phyloP scores from a whole-genome alignment of 768 basidiomycete genomes.

The Royoungia palumana region DNA sequence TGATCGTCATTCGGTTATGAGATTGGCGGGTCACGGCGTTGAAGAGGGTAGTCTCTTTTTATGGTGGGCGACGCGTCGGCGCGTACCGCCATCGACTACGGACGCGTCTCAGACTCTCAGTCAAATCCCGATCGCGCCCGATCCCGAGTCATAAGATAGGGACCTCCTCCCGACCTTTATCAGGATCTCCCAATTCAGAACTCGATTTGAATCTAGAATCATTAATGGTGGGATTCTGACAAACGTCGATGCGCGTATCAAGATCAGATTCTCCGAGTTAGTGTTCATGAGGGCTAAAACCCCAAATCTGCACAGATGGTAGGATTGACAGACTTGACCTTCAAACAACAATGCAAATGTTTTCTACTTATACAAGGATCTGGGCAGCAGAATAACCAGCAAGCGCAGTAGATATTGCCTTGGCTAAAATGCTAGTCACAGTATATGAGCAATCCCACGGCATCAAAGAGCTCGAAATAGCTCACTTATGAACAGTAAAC shows the following conservation, averaged over 20 bases:
- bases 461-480: background rate
- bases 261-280: no score
- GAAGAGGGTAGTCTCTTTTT: no score
- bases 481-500: conserved; percentile 61
- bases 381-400: conserved; percentile 29
- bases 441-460: background rate
- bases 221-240: no score
- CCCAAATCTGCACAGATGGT: no score
- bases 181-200: no score
- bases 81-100: background rate
- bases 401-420: conserved; percentile 45
- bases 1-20: conserved; percentile 36
- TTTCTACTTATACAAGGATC: conserved; percentile 8
- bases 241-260: no score
- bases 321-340: no score
- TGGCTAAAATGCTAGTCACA: conserved; percentile 45
- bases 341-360: background rate
- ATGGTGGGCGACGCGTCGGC: conserved; percentile 6
- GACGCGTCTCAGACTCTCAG: background rate
- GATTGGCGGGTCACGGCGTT: no score
- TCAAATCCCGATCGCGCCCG: background rate
- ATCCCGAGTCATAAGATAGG: background rate
- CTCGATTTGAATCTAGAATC: no score
- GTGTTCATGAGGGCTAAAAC: no score
- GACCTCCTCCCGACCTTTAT: no score